Evolutionary conservation across 139 green algal species (phyloP).

Genomic region (Coccomyxa sp.): DNA sequence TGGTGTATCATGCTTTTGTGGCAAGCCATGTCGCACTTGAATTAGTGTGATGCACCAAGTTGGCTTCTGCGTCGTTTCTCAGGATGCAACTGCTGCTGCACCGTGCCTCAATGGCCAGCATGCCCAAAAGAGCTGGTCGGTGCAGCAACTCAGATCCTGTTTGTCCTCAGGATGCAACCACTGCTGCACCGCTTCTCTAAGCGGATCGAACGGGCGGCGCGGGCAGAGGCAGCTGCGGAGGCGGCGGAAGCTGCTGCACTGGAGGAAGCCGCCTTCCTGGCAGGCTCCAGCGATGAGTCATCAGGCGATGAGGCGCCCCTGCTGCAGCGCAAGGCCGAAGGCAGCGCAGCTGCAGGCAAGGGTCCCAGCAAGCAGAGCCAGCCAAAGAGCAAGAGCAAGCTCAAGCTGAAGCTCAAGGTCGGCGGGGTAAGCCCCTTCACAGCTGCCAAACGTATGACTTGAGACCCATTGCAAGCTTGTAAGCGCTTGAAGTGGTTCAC

Average conservation of each 20-base stretch:
- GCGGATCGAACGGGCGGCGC: conserved; percentile 9
- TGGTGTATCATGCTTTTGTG: too few species aligned
- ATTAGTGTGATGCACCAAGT: too few species aligned
- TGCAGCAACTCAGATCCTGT: too few species aligned
- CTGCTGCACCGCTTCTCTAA: conserved; percentile 33
- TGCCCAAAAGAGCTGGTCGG: too few species aligned
- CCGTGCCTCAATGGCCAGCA: too few species aligned
- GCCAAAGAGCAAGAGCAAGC: not conserved
- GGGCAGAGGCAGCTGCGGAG: conserved; percentile 32
- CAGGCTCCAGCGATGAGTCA: conserved; percentile 17
- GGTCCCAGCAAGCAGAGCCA: not conserved
- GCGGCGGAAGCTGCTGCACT: conserved; percentile 15
- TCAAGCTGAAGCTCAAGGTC: conserved; percentile 6
- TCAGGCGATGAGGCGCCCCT: conserved; percentile 22
- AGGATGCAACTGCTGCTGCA: too few species aligned
- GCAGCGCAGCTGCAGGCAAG: too few species aligned
- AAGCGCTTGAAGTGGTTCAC: not conserved
- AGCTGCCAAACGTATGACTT: not conserved
- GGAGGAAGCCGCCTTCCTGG: conserved; percentile 12
- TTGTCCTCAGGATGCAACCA: conserved; percentile 20
- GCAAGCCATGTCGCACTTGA: too few species aligned
- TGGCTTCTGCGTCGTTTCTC: too few species aligned
- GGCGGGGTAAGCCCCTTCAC: not conserved
- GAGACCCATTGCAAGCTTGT: not conserved
- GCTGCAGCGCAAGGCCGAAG: not conserved